A percentile compares a stretch with the other conserved stretches of the same genome.
These are phyloP conservation scores for Tetrahymena malaccensis DNA, from an alignment of 73 alveolate genomes.

Conservation along the genomic window DNA sequence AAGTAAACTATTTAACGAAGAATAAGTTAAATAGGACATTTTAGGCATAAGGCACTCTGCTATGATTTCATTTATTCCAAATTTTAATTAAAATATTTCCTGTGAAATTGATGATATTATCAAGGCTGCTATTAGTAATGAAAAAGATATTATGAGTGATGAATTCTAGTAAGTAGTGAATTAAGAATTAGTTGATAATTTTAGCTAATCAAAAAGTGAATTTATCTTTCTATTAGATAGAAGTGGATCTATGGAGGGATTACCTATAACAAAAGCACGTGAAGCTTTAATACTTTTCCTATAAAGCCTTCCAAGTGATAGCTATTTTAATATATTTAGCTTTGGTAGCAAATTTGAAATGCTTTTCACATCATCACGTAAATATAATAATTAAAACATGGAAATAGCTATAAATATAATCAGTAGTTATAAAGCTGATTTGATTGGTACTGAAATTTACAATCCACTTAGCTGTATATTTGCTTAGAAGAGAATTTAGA, in stretches of 20 bases:
- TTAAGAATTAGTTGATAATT: background rate
- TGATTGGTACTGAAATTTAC: conserved; percentile 82
- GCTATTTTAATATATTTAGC: conserved; percentile 59
- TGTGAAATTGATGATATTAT: conserved; percentile 8
- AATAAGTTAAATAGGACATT: background rate
- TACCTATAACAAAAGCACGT: conserved; percentile 46
- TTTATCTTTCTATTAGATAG: conserved; percentile 71
- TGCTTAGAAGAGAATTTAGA: background rate
- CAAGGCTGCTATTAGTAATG: background rate
- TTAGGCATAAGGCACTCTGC: background rate
- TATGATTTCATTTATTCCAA: conserved; percentile 21
- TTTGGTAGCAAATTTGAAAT: conserved; percentile 55
- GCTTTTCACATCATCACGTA: conserved; percentile 36
- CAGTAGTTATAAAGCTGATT: conserved; percentile 53
- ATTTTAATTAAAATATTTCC: background rate
- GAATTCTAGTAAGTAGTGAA: background rate
- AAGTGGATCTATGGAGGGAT: conserved; percentile 76
- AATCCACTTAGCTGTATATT: conserved; percentile 53
- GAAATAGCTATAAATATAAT: conserved; percentile 42
- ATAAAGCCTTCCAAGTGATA: conserved; percentile 55
- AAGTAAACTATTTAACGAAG: background rate
- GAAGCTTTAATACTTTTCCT: conserved; percentile 55
- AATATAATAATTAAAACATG: conserved; percentile 34
- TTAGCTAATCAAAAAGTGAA: conserved; percentile 12
- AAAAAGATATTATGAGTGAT: background rate